Evolutionary conservation across 73 alveolate species (phyloP).

Genomic region (Uronychia binucleata): DNA sequence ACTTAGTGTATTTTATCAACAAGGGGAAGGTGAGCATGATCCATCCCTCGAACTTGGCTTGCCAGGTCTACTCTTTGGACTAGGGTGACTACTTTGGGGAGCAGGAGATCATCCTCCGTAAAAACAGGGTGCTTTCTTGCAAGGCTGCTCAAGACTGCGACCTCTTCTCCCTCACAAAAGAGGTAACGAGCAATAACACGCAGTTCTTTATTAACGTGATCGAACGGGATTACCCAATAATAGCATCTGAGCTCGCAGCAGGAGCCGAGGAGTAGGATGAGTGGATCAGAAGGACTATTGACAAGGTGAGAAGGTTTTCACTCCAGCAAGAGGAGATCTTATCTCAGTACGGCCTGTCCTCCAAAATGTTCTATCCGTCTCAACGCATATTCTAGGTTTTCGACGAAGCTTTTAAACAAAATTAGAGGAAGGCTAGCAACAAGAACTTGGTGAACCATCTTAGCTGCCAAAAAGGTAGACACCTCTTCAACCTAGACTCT

Average conservation of each 20-base stretch:
- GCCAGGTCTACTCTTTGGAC: conserved; percentile 17
- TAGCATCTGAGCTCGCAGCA: not conserved
- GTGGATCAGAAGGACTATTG: not conserved
- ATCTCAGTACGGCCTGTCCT: not conserved
- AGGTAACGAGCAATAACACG: not conserved
- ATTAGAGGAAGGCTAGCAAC: not conserved
- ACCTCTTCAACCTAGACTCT: not conserved
- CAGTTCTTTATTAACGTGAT: not conserved
- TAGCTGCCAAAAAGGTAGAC: not conserved
- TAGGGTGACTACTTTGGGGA: conserved; percentile 73
- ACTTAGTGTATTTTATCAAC: conserved; percentile 39
- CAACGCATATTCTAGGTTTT: not conserved
- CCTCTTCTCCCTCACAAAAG: not conserved
- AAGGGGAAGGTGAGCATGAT: conserved; percentile 51
- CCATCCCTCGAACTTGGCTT: not conserved
- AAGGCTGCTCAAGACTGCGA: not conserved
- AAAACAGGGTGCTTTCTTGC: not conserved
- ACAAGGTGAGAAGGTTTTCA: not conserved
- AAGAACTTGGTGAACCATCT: not conserved
- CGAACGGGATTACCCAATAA: not conserved
- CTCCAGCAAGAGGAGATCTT: not conserved
- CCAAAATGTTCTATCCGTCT: not conserved
- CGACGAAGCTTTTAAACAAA: not conserved
- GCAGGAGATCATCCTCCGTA: conserved; percentile 43
- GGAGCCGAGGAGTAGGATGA: not conserved